These are phyloP conservation scores for Usnea hakonensis DNA, from an alignment of 495 filamentous ascomycete genomes.

Conservation along the genomic window DNA sequence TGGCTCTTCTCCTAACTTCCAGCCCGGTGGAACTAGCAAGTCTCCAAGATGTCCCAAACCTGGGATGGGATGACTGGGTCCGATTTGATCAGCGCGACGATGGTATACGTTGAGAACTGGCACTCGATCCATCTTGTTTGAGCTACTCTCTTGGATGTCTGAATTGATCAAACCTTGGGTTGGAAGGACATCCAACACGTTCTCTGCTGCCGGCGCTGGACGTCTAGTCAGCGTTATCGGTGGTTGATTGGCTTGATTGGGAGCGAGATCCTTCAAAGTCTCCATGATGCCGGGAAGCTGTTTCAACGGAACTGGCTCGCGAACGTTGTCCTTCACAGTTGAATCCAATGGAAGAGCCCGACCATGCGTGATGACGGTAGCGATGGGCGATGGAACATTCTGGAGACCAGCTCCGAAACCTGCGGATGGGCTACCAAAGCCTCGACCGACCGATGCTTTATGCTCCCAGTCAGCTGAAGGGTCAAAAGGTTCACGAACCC, in stretches of 20 bases:
- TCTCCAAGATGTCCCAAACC: slow-evolving; percentile 13
- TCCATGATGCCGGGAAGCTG: slow-evolving; percentile 4
- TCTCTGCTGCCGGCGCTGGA: background rate
- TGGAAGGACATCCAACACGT: background rate
- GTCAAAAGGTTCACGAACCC: background rate
- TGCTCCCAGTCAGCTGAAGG: background rate
- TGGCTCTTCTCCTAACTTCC: slow-evolving; percentile 19
- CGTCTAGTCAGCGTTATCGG: background rate
- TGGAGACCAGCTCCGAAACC: background rate
- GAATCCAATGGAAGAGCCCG: background rate
- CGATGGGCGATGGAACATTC: background rate
- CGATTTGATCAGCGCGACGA: slow-evolving; percentile 18
- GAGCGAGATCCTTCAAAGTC: slow-evolving; percentile 1
- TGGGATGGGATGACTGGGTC: slow-evolving; percentile 14
- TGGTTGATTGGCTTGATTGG: background rate
- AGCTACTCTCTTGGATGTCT: background rate
- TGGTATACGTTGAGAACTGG: slow-evolving; percentile 9
- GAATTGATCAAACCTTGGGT: background rate
- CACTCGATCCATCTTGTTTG: background rate
- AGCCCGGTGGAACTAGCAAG: slow-evolving; percentile 15
- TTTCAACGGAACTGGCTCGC: background rate
- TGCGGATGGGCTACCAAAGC: background rate
- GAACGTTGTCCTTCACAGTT: background rate
- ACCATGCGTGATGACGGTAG: background rate
- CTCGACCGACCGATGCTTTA: background rate